These are phyloP conservation scores for Saccharomycopsis malanga DNA, from an alignment of 805 yeast genomes.

Conservation along the genomic window DNA sequence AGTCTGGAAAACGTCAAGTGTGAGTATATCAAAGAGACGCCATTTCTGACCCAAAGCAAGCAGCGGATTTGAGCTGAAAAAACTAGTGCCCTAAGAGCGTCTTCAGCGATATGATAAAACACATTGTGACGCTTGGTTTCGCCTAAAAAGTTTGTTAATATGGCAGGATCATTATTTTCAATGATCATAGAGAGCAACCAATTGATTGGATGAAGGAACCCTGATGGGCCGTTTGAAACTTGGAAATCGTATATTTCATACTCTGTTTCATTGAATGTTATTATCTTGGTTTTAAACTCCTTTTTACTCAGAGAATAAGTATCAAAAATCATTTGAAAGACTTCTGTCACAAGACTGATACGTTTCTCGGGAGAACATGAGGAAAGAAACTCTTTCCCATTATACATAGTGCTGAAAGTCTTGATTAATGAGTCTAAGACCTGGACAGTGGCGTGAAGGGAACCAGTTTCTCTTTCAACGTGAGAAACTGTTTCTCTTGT, in stretches of 20 bases:
- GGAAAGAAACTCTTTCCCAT: constrained; percentile 5
- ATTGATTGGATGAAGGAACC: constrained; percentile 20
- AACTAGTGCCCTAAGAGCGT: constrained; percentile 70
- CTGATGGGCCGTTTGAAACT: constrained; percentile 23
- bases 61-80: constrained; percentile 74
- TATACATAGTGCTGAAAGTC: constrained; percentile 3
- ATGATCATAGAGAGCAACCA: constrained; percentile 8
- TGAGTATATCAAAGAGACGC: constrained; percentile 70
- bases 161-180: constrained; percentile 9
- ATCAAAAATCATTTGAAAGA: too few species aligned
- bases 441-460: neutral
- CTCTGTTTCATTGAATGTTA: constrained; percentile 1
- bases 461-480: constrained; percentile 3
- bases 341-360: neutral
- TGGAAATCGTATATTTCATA: constrained; percentile 3
- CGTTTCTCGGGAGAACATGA: neutral
- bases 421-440: constrained; percentile 1
- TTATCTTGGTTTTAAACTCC: neutral
- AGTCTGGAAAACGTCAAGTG: constrained; percentile 65
- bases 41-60: constrained; percentile 94
- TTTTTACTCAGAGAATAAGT: too few species aligned
- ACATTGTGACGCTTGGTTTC: neutral
- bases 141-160: neutral
- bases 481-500: constrained; percentile 11
- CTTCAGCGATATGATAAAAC: constrained; percentile 29